Percentiles rank a stretch among this genome's conserved stretches.
Conservation (phyloP, 139 green algal genomes). For the Picochlorum sp. region DNA sequence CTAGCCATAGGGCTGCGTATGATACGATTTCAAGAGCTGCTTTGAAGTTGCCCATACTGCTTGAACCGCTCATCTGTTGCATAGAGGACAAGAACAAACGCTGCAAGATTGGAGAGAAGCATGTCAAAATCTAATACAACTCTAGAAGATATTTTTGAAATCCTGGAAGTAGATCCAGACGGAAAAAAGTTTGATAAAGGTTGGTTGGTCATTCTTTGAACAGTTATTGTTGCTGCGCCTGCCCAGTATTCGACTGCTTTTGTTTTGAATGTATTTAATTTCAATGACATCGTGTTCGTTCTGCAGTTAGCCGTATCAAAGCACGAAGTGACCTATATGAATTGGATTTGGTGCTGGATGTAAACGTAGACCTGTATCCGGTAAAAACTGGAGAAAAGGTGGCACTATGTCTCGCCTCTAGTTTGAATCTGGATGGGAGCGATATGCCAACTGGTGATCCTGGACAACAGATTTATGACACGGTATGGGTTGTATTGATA, state of each 20-base stretch:
- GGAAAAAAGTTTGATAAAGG: conserved; percentile 96
- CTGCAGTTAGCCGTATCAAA: conserved; percentile 74
- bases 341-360: conserved; percentile 81
- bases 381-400: conserved; percentile 64
- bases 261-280: neutral
- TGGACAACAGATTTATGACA: neutral
- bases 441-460: conserved; percentile 42
- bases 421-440: conserved; percentile 65
- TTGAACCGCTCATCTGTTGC: too few relatives aligned
- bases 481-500: too few relatives aligned
- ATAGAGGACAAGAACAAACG: too few relatives aligned
- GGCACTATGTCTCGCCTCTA: conserved; percentile 51
- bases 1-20: too few relatives aligned
- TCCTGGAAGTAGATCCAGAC: conserved; percentile 75
- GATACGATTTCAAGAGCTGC: too few relatives aligned
- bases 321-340: conserved; percentile 80
- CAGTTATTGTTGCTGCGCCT: too few relatives aligned
- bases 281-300: conserved; percentile 2
- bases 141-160: conserved; percentile 91
- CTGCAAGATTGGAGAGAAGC: too few relatives aligned
- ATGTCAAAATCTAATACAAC: conserved; percentile 22
- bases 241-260: neutral
- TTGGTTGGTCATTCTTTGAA: conserved; percentile 14
- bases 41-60: too few relatives aligned
- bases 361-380: conserved; percentile 91